Evolutionary conservation across 1,284 basidiomycete species (phyloP).

Genomic region (Rhodotorula mucilaginosa): DNA sequence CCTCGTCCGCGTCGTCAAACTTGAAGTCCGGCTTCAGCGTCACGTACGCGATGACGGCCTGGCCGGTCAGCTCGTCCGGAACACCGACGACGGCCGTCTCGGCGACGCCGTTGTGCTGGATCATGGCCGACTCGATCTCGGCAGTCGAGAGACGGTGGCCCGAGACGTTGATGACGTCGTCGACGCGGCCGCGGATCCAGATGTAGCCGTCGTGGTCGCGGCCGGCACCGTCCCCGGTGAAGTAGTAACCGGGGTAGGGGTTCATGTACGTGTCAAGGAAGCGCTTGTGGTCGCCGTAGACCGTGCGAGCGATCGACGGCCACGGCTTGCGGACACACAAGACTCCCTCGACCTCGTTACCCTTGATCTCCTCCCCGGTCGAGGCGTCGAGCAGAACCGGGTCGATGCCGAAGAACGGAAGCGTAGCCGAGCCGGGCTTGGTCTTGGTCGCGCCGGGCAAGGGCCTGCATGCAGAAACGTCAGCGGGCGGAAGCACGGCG

Average conservation of each 20-base stretch:
- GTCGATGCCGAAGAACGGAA: constrained; percentile 96
- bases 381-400: constrained; percentile 81
- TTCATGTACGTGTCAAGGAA: constrained; percentile 93
- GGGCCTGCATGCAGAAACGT: constrained; percentile 52
- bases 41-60: constrained; percentile 53
- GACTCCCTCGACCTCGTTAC: constrained; percentile 86
- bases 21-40: constrained; percentile 70
- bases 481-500: not conserved
- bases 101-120: constrained; percentile 88
- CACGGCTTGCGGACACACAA: constrained; percentile 82
- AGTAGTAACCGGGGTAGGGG: constrained; percentile 86
- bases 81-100: constrained; percentile 89
- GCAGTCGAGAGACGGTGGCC: constrained; percentile 96
- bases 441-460: constrained; percentile 93
- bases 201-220: constrained; percentile 91
- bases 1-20: constrained; percentile 67
- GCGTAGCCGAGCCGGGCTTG: constrained; percentile 93
- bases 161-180: constrained; percentile 82
- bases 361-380: constrained; percentile 59
- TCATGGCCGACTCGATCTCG: constrained; percentile 94
- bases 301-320: constrained; percentile 94
- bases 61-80: constrained; percentile 42
- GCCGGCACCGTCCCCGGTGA: constrained; percentile 93
- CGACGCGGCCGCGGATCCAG: constrained; percentile 97
- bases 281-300: constrained; percentile 86